These are phyloP conservation scores for Mediolabrus comicus DNA, from an alignment of 108 stramenopile genomes.

Conservation along the genomic window DNA sequence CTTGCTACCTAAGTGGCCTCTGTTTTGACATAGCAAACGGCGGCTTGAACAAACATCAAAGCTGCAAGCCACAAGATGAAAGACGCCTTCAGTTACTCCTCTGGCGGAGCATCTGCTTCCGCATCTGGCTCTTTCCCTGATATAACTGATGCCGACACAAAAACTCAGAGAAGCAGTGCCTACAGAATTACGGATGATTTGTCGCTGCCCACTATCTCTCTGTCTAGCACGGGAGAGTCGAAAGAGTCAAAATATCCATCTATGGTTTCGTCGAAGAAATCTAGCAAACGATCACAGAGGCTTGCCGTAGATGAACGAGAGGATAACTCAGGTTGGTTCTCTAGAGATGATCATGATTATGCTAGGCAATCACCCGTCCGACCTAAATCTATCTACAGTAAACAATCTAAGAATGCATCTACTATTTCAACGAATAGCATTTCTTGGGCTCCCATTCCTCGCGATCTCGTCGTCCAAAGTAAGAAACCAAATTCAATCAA, in stretches of 20 bases:
- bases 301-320: background rate
- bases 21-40: no score
- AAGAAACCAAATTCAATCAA: background rate
- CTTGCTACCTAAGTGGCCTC: no score
- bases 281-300: background rate
- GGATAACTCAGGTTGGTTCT: background rate
- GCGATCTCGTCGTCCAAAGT: background rate
- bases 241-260: background rate
- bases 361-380: no score
- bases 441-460: background rate
- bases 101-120: background rate
- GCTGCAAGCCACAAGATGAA: background rate
- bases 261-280: no score
- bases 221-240: background rate
- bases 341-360: background rate
- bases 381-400: background rate
- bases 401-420: background rate
- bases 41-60: background rate
- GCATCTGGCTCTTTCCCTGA: background rate
- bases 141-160: background rate
- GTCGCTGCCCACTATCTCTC: no score
- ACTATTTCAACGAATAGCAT: no score
- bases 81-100: background rate
- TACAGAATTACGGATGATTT: background rate
- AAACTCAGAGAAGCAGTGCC: no score